Base-by-base conservation (phyloP, 805 yeast genomes). In the Candida nitratophila region DNA sequence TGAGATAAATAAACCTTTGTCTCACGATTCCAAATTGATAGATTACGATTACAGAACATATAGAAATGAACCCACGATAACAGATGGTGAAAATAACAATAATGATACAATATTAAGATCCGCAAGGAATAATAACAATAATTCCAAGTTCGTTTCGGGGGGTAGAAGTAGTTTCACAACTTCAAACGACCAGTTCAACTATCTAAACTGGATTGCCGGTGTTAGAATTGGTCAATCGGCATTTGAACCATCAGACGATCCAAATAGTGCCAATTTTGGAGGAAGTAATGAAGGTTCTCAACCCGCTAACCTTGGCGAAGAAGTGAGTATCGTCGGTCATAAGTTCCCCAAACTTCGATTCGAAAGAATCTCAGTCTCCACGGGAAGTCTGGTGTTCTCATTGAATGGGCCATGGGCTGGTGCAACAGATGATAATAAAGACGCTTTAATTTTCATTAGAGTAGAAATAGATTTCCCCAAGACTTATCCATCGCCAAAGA, bases 171-270 rank as follows among this genome's bases (percentile, higher is more conserved):
- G 47, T 54, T 60, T 46, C 63, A 69, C 40, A 63, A 60, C 53
- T 37, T 67, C 40, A 47, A 71, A 47, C 59, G 73, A 39, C 55
- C 76, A 44, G 45, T 71, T 57, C 56, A 80, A 83, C 52, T 95
- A 87, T 56, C 66, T 91, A 48, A 81, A 84, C 50, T 91, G 98
- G 98, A 81, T 95, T 33, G 82, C 96, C 0, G 97, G 98, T 42
- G 95, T 91, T 8, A 71, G 89, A 45, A 77, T 91, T 50, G 87
- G 87, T 1, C 66, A 70, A 36, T 59, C 77, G 9, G 76, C 74
- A 4, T 65, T 67, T 44, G 51, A 53, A 22, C 50, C 53, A 37
- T 55, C 60, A 9, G 59, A 56, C 51, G 61, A 57, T 38, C 66
- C 71, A 0, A 62, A 71, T 29, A 66, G 63, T 37, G 57, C 61